These are phyloP conservation scores for Sugiyamaella americana DNA, from an alignment of 805 yeast genomes.

Conservation along the genomic window DNA sequence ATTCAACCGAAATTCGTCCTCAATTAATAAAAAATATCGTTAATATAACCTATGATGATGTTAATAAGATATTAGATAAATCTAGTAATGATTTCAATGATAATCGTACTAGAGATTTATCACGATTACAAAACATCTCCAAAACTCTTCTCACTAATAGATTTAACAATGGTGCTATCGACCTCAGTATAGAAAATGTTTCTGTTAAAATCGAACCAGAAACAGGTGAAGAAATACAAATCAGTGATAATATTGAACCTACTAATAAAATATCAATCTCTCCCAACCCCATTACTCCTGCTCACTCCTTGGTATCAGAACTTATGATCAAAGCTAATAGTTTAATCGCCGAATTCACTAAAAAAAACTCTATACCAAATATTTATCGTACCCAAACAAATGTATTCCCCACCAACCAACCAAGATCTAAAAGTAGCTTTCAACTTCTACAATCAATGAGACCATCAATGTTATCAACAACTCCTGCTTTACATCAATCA, in stretches of 20 bases:
- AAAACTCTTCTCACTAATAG: slow-evolving; percentile 30
- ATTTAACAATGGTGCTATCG: slow-evolving; percentile 36
- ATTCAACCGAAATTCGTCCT: slow-evolving; percentile 32
- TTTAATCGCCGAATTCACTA: slow-evolving; percentile 27
- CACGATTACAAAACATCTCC: slow-evolving; percentile 33
- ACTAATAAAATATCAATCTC: slow-evolving; percentile 27
- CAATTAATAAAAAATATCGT: slow-evolving; percentile 44
- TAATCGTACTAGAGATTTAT: slow-evolving; percentile 32
- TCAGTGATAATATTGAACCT: slow-evolving; percentile 19
- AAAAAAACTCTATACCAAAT: slow-evolving; percentile 22
- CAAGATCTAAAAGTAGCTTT: slow-evolving; percentile 24
- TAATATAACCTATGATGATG: slow-evolving; percentile 55
- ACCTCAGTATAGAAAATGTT: slow-evolving; percentile 25
- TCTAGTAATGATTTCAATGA: neutral
- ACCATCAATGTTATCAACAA: slow-evolving; percentile 45
- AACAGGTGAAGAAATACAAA: neutral
- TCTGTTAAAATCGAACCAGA: slow-evolving; percentile 14
- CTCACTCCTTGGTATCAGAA: slow-evolving; percentile 70
- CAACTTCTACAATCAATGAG: slow-evolving; percentile 43
- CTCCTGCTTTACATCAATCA: slow-evolving; percentile 49
- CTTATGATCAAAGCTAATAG: slow-evolving; percentile 75
- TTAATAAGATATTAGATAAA: slow-evolving; percentile 43
- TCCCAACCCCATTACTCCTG: slow-evolving; percentile 24
- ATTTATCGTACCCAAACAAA: slow-evolving; percentile 25
- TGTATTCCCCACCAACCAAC: slow-evolving; percentile 24